Percentiles rank a stretch among this genome's conserved stretches.
Evolutionary conservation across 2,329 filamentous ascomycete species (phyloP).

Genomic region (Pestalotiopsis sp.): DNA sequence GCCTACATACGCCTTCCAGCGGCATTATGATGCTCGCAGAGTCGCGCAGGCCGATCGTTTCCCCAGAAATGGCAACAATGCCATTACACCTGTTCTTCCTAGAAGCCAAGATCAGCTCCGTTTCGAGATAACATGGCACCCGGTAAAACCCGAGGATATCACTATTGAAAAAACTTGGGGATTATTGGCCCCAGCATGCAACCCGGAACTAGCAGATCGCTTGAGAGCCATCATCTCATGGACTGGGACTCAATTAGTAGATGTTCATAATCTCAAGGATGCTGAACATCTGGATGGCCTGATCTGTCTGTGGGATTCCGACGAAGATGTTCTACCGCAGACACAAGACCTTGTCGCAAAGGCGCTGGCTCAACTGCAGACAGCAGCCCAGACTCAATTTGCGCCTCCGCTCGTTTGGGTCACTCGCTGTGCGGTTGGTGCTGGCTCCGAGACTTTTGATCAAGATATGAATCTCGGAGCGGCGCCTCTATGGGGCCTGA

Average conservation of each 20-base stretch:
- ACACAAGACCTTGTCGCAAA: conserved; percentile 18
- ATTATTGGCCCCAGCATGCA: conserved; percentile 12
- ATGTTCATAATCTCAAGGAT: conserved; percentile 17
- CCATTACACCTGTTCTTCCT: background rate
- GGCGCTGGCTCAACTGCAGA: conserved; percentile 25
- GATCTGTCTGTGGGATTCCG: conserved; percentile 24
- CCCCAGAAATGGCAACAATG: conserved; percentile 2
- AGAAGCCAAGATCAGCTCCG: conserved; percentile 11
- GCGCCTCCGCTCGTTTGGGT: conserved; percentile 24
- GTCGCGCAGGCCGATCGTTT: background rate
- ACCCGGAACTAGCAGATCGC: conserved; percentile 8
- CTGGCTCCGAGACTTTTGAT: conserved; percentile 18
- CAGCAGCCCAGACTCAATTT: conserved; percentile 19
- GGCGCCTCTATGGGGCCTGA: conserved; percentile 27
- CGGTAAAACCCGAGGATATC: conserved; percentile 10
- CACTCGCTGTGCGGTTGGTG: conserved; percentile 23
- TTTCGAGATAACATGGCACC: conserved; percentile 20
- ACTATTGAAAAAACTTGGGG: conserved; percentile 17
- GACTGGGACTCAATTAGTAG: conserved; percentile 14
- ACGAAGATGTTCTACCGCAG: conserved; percentile 19
- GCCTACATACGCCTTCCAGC: conserved; percentile 33
- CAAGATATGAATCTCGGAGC: conserved; percentile 18
- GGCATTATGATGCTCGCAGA: conserved; percentile 14
- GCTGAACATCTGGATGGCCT: conserved; percentile 24
- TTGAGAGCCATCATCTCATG: conserved; percentile 13